A percentile compares a stretch with the other conserved stretches of the same genome.
phyloP scores from a whole-genome alignment of 805 yeast species.

The Ogataea sp. region DNA sequence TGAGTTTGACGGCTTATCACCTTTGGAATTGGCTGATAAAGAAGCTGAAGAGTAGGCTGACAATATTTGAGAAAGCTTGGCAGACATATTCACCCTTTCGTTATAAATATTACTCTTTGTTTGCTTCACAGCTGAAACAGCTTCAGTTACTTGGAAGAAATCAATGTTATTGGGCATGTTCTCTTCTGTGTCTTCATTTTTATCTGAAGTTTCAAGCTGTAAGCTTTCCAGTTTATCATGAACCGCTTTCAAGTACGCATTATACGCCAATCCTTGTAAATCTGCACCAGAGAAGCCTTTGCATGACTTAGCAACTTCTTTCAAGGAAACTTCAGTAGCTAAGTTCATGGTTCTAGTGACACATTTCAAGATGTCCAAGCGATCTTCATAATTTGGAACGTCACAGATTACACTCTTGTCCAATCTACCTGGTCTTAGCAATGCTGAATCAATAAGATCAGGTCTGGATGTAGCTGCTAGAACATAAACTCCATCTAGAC shows the following conservation, averaged over 20 bases:
- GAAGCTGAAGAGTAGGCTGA: not conserved
- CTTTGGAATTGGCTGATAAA: constrained; percentile 1
- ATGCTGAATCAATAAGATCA: constrained; percentile 89
- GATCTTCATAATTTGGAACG: constrained; percentile 64
- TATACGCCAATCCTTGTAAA: constrained; percentile 84
- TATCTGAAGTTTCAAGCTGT: constrained; percentile 21
- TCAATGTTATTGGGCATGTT: constrained; percentile 6
- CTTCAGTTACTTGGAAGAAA: constrained; percentile 13
- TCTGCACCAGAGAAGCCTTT: constrained; percentile 93
- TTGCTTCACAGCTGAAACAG: not conserved
- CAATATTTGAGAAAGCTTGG: constrained; percentile 13
- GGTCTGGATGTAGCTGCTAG: constrained; percentile 96
- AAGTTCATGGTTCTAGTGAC: constrained; percentile 56
- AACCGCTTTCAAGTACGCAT: constrained; percentile 83
- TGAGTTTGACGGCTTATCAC: constrained; percentile 8
- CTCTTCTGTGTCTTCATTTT: constrained; percentile 1
- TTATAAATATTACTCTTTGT: not conserved
- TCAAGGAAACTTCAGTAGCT: constrained; percentile 41
- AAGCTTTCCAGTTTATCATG: constrained; percentile 54
- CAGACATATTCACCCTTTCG: constrained; percentile 10
- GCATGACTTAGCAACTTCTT: constrained; percentile 47
- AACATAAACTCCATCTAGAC: constrained; percentile 92
- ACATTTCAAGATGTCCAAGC: constrained; percentile 62
- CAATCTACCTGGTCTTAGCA: constrained; percentile 90
- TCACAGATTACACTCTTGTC: constrained; percentile 90